A percentile compares a stretch with the other conserved stretches of the same genome.
Evolutionary conservation across 495 filamentous ascomycete species (phyloP).

Genomic region (Neurospora tetrasperma): DNA sequence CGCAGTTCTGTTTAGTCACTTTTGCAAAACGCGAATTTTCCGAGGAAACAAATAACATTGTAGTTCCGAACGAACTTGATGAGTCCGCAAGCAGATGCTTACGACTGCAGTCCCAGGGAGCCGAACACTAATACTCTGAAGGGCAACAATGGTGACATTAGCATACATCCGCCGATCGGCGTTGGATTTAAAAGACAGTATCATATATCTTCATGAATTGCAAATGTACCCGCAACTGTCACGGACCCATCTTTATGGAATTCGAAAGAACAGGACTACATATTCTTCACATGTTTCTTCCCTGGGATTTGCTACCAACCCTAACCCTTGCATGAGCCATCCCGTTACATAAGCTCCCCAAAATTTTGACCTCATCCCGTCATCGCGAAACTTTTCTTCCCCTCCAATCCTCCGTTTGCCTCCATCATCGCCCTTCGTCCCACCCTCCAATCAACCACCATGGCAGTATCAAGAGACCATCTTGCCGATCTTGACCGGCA

Average conservation of each 20-base stretch:
- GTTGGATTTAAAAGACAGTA: no score
- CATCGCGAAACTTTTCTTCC: not conserved
- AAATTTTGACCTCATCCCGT: not conserved
- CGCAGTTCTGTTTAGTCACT: not conserved
- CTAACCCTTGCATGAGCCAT: not conserved
- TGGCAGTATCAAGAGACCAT: slow-evolving; percentile 32
- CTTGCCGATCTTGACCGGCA: slow-evolving; percentile 59
- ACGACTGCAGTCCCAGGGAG: not conserved
- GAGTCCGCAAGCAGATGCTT: not conserved
- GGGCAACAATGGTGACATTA: no score
- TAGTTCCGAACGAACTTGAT: not conserved
- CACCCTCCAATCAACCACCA: slow-evolving; percentile 1
- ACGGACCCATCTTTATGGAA: not conserved
- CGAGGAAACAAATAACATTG: not conserved
- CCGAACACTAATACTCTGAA: not conserved
- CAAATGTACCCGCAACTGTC: not conserved
- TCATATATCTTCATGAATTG: no score
- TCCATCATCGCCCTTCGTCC: not conserved
- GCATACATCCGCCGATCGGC: no score
- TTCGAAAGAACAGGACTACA: not conserved
- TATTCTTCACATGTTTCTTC: not conserved
- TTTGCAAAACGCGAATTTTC: not conserved
- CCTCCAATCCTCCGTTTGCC: not conserved
- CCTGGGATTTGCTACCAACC: not conserved
- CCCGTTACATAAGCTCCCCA: not conserved